Conservation (phyloP, 192 early-diverging fungal genomes). For the Coemansia sp. region DNA sequence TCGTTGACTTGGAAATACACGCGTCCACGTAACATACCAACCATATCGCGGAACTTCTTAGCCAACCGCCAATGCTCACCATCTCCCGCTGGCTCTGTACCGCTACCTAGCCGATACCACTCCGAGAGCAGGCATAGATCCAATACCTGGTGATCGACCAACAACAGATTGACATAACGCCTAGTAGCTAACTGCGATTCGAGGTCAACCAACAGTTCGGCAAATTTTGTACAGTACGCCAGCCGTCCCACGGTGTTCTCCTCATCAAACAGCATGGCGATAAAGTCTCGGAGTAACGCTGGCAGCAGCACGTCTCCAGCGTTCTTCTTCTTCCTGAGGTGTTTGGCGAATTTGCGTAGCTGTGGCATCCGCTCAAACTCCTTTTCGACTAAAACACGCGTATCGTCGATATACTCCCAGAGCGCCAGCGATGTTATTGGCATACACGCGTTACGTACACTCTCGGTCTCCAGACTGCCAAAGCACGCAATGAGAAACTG, state of each 20-base stretch:
- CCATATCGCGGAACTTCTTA: conserved; percentile 62
- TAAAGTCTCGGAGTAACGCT: conserved; percentile 64
- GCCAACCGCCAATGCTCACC: conserved; percentile 34
- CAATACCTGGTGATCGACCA: conserved; percentile 79
- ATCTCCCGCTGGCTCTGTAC: conserved; percentile 19
- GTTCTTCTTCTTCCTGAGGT: conserved; percentile 53
- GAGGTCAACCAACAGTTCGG: conserved; percentile 88
- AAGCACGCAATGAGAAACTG: conserved; percentile 85
- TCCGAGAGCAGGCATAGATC: conserved; percentile 27
- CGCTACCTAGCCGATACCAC: neutral
- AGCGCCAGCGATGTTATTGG: conserved; percentile 69
- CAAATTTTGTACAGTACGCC: conserved; percentile 65
- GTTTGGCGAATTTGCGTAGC: conserved; percentile 69
- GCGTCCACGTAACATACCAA: conserved; percentile 63
- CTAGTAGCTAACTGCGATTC: conserved; percentile 89
- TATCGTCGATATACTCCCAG: conserved; percentile 69
- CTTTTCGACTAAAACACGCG: conserved; percentile 52
- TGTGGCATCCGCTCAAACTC: conserved; percentile 63
- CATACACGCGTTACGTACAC: conserved; percentile 79
- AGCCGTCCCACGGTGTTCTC: conserved; percentile 10
- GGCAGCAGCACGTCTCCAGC: conserved; percentile 59
- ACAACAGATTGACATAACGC: conserved; percentile 76
- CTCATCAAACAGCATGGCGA: conserved; percentile 18
- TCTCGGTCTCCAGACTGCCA: conserved; percentile 74
- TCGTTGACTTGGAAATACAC: conserved; percentile 77